A percentile compares a stretch with the other conserved stretches of the same genome.
phyloP scores from a whole-genome alignment of 148 eudicot genomes.

The Dianthus caryophyllus region DNA sequence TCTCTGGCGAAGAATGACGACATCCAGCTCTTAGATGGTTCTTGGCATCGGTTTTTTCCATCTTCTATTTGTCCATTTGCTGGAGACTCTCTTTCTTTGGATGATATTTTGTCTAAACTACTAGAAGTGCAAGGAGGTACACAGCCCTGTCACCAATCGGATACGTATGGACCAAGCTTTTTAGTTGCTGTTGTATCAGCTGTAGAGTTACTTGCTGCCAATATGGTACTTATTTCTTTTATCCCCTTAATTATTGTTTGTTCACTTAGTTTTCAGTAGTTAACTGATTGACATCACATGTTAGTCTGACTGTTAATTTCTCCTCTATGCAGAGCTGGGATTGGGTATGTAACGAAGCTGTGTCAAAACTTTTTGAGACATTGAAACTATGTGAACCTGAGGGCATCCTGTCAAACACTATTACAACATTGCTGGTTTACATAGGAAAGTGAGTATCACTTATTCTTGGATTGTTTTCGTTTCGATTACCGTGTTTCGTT shows the following conservation, averaged over 20 bases:
- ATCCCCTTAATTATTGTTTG: background rate
- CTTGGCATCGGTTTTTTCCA: conserved; percentile 24
- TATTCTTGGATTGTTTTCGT: background rate
- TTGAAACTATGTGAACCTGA: conserved; percentile 37
- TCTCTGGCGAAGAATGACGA: conserved; percentile 17
- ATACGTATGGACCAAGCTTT: conserved; percentile 18
- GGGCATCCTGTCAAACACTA: conserved; percentile 26
- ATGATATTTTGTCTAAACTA: conserved; percentile 42
- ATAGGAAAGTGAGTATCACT: conserved; percentile 57
- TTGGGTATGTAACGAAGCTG: conserved; percentile 46
- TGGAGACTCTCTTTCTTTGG: conserved; percentile 39
- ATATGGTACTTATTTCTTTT: conserved; percentile 49
- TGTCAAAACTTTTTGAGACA: conserved; percentile 38
- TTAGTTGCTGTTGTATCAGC: conserved; percentile 51
- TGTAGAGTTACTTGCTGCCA: conserved; percentile 61
- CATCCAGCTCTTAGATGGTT: conserved; percentile 16
- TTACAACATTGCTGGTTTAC: conserved; percentile 50
- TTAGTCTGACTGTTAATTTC: background rate
- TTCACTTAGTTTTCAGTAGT: background rate
- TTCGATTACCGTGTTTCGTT: background rate
- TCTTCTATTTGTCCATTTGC: conserved; percentile 67
- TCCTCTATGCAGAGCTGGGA: conserved; percentile 55
- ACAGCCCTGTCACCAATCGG: conserved; percentile 14
- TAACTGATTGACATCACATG: background rate
- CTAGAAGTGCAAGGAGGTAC: conserved; percentile 33